Base-by-base conservation (phyloP, 2,329 filamentous ascomycete species). In the Colletotrichum orchidophilum region DNA sequence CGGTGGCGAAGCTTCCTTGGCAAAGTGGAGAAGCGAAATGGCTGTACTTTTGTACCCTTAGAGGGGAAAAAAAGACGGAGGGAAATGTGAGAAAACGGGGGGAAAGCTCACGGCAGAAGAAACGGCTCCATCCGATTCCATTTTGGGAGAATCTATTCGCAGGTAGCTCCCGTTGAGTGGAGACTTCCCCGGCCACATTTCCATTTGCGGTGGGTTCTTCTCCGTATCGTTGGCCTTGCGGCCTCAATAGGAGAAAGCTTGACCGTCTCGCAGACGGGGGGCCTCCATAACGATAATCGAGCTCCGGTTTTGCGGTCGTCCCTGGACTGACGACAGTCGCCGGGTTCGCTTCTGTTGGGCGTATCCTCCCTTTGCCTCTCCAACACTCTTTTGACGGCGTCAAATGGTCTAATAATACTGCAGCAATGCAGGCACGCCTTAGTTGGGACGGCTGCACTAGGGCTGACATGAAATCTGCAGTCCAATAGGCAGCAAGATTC, bases 1-100 rank as follows among this genome's bases (percentile, higher is more conserved):
- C 69, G 58, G 69, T 69, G 69, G 69, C 69, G 69, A 71, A 71
- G 69, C 69, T 71, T 60, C 64, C 69, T 71, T 71, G 69, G 69
- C 69, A 65, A 63, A 49, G 59, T 67, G 50, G 64, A 21, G 29
- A 33, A 26, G 12, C 11, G 21, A 50, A 27, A 61, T 57, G 55
- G 63, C 18, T 18, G 39, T 46, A 46, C 39, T n/a, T n/a, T n/a
- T n/a, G n/a, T n/a, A n/a, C n/a, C n/a, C 39, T 18, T 46, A 15
- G 39, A 46, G 39, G 39, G 35, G 35, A 8, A 33, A 8, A n/a
- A 46, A 46, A n/a, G 39, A 42, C 39, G 39, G 39, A 42, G 39
- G 39, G 39, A 42, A 42, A 46, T n/a, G n/a, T n/a, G n/a, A n/a
- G n/a, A 46, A n/a, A 58, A 67, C 42, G 27, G 27, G 24, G 27